Percentiles rank a stretch among this genome's conserved stretches.
Conservation (phyloP, 306 rosid species). For the Vachellia pachyceras region DNA sequence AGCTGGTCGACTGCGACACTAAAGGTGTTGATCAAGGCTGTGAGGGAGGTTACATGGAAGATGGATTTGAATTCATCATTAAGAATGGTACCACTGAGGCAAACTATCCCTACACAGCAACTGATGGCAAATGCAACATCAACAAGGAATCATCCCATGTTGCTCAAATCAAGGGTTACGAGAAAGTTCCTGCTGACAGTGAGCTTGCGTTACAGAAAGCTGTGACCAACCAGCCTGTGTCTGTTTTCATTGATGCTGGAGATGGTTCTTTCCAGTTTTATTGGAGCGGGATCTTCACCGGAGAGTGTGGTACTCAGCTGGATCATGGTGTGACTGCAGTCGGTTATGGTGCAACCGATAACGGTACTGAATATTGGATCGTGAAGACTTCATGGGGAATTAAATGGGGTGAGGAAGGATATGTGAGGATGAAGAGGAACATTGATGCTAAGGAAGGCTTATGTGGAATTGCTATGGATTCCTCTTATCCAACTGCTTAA, state of each 20-base stretch:
- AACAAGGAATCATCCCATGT: not conserved
- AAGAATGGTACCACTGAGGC: conserved; percentile 39
- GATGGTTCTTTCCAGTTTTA: conserved; percentile 33
- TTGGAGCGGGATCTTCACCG: conserved; percentile 15
- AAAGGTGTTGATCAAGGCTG: conserved; percentile 5
- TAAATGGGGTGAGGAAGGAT: not conserved
- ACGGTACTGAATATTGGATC: not conserved
- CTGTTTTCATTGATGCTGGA: conserved; percentile 43
- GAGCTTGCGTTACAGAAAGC: conserved; percentile 37
- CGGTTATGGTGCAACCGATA: not conserved
- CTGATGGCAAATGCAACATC: conserved; percentile 31
- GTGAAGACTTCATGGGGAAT: conserved; percentile 10
- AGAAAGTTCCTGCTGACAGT: conserved; percentile 30
- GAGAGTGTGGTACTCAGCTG: conserved; percentile 29
- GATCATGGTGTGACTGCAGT: conserved; percentile 32
- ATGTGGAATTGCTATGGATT: conserved; percentile 24
- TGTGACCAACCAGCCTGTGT: conserved; percentile 45
- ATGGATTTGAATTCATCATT: conserved; percentile 12
- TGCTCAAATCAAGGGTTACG: conserved; percentile 42
- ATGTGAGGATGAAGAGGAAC: conserved; percentile 13
- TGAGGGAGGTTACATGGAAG: conserved; percentile 10
- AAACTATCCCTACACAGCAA: conserved; percentile 39
- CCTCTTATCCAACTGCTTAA: conserved; percentile 16
- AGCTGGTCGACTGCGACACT: not conserved
- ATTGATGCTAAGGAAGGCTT: not conserved